Evolutionary conservation across 371 early-diverging fungal species (phyloP).

Genomic region (Cokeromyces recurvatus): DNA sequence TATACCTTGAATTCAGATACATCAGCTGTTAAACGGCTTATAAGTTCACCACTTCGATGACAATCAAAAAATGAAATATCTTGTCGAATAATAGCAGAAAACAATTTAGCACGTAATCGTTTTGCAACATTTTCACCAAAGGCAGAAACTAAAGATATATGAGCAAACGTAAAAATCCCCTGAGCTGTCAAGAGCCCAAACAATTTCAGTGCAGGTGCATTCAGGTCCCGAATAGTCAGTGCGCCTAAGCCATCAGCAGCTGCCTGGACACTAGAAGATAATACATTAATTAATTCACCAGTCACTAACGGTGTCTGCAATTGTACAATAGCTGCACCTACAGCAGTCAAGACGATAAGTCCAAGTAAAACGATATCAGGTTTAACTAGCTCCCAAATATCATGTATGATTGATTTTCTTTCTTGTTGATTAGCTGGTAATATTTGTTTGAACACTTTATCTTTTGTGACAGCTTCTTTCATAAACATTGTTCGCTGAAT

Average conservation of each 20-base stretch:
- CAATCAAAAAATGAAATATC: slow-evolving; percentile 75
- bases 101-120: slow-evolving; percentile 54
- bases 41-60: slow-evolving; percentile 62
- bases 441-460: slow-evolving; percentile 1
- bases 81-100: slow-evolving; percentile 54
- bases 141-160: slow-evolving; percentile 67
- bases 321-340: slow-evolving; percentile 64
- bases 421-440: neutral
- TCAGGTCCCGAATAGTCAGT: slow-evolving; percentile 33
- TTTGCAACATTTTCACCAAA: slow-evolving; percentile 69
- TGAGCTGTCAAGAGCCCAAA: slow-evolving; percentile 54
- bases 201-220: slow-evolving; percentile 52
- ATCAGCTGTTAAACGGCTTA: slow-evolving; percentile 64
- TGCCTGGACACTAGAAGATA: slow-evolving; percentile 41
- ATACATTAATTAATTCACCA: slow-evolving; percentile 69
- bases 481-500: neutral
- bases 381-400: slow-evolving; percentile 47
- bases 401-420: slow-evolving; percentile 15
- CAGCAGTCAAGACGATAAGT: slow-evolving; percentile 54
- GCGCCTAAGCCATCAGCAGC: slow-evolving; percentile 17
- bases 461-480: slow-evolving; percentile 1
- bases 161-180: slow-evolving; percentile 67
- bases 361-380: slow-evolving; percentile 51
- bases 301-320: slow-evolving; percentile 68
- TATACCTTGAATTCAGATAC: slow-evolving; percentile 67